Conservation (phyloP, 2,329 filamentous ascomycete genomes). For the Nemania abortiva region DNA sequence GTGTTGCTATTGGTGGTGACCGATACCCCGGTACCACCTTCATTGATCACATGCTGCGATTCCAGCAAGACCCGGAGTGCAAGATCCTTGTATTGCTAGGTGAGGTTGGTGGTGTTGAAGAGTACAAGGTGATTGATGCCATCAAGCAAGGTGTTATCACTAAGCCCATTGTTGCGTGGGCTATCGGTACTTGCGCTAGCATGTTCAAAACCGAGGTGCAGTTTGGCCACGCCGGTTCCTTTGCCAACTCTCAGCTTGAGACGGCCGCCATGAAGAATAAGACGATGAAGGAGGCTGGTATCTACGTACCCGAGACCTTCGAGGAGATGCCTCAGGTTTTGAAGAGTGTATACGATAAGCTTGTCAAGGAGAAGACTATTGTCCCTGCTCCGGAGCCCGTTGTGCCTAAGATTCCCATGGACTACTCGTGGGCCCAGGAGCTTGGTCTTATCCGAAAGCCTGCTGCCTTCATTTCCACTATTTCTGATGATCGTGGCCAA, state of each 20-base stretch:
- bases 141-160: conserved; percentile 94
- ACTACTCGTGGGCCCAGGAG: conserved; percentile 99
- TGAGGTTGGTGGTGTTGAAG: conserved; percentile 99
- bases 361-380: conserved; percentile 87
- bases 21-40: conserved; percentile 99
- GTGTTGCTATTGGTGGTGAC: conserved; percentile 99
- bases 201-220: conserved; percentile 99
- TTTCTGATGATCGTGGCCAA: conserved; percentile 99
- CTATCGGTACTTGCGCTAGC: conserved; percentile 98
- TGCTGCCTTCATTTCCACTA: conserved; percentile 99
- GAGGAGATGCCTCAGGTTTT: conserved; percentile 89
- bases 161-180: conserved; percentile 99
- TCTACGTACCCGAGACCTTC: conserved; percentile 95
- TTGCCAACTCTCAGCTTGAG: conserved; percentile 99
- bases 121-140: conserved; percentile 99
- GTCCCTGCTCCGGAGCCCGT: conserved; percentile 87
- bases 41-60: conserved; percentile 97
- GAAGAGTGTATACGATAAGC: conserved; percentile 85
- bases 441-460: conserved; percentile 99
- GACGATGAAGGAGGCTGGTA: conserved; percentile 93
- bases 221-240: conserved; percentile 98
- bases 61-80: conserved; percentile 96
- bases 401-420: conserved; percentile 98
- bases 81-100: conserved; percentile 96
- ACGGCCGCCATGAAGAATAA: conserved; percentile 97